phyloP scores from a whole-genome alignment of 139 green algal genomes.

The Picochlorum sp. region DNA sequence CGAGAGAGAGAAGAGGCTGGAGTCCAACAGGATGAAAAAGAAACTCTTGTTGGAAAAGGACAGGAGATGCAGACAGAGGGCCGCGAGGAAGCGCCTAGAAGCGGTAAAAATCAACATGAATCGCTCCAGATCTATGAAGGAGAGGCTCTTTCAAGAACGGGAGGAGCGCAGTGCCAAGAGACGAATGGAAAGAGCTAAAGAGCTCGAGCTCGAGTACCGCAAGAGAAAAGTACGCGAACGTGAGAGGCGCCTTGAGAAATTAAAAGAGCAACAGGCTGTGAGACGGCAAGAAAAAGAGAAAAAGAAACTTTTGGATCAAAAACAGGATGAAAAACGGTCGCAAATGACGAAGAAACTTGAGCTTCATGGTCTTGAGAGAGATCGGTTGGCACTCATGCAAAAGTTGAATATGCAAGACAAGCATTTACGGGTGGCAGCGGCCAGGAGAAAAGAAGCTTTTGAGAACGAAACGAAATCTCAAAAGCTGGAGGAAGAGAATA shows the following conservation, averaged over 20 bases:
- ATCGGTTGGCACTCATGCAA: not conserved
- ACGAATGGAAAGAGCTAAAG: too few relatives aligned
- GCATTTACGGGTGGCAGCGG: not conserved
- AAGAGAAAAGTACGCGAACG: too few relatives aligned
- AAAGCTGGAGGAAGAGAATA: not conserved
- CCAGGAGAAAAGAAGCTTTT: conserved; percentile 5
- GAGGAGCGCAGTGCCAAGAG: too few relatives aligned
- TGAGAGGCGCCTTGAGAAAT: too few relatives aligned
- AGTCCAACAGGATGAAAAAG: not conserved
- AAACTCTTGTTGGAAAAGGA: not conserved
- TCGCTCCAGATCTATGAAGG: not conserved
- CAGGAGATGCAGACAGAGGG: not conserved
- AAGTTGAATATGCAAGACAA: conserved; percentile 2
- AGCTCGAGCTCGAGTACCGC: too few relatives aligned
- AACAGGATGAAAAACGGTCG: not conserved
- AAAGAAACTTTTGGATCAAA: not conserved
- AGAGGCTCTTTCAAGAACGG: not conserved
- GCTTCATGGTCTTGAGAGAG: not conserved
- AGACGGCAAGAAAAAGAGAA: too few relatives aligned
- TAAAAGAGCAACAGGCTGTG: too few relatives aligned
- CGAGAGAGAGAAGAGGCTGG: not conserved
- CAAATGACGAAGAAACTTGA: not conserved
- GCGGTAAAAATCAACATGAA: not conserved
- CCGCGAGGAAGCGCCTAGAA: not conserved
- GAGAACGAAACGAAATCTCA: not conserved